phyloP scores from a whole-genome alignment of 2,329 filamentous ascomycete genomes.

The Colletotrichum costaricense region DNA sequence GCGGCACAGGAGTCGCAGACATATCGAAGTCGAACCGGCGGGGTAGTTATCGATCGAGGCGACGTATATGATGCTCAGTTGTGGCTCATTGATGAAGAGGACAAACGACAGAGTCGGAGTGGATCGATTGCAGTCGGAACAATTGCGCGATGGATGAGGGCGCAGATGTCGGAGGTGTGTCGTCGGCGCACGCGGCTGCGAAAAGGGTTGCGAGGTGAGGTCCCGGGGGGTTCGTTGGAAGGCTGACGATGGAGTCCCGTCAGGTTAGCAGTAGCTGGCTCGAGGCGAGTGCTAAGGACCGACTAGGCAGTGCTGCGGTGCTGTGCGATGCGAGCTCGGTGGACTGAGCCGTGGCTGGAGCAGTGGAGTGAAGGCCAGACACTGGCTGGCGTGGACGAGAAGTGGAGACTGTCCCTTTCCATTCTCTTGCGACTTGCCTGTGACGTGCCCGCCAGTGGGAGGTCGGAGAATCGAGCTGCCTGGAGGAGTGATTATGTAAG shows the following conservation, averaged over 20 bases:
- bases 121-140: not conserved
- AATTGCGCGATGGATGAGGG: not conserved
- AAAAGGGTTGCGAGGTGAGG: not conserved
- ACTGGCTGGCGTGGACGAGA: conserved; percentile 3
- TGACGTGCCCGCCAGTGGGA: conserved; percentile 1
- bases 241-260: conserved; percentile 23
- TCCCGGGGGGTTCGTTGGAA: not conserved
- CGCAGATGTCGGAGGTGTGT: not conserved
- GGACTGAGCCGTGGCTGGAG: conserved; percentile 13
- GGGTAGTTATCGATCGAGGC: conserved; percentile 36
- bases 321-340: conserved; percentile 17
- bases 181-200: conserved; percentile 3
- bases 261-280: not conserved
- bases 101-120: conserved; percentile 5
- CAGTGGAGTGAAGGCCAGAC: not conserved
- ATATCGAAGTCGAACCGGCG: conserved; percentile 40
- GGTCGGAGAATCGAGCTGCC: conserved; percentile 7
- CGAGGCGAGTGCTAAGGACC: not conserved
- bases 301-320: conserved; percentile 2
- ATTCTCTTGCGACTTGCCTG: not conserved
- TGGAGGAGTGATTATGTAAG: conserved; percentile 1
- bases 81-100: conserved; percentile 21
- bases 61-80: conserved; percentile 27
- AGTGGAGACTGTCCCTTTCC: conserved; percentile 4
- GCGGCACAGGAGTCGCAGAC: conserved; percentile 67